phyloP scores from a whole-genome alignment of 1,139 yeast species.

The Tardiomyces digboiensis region DNA sequence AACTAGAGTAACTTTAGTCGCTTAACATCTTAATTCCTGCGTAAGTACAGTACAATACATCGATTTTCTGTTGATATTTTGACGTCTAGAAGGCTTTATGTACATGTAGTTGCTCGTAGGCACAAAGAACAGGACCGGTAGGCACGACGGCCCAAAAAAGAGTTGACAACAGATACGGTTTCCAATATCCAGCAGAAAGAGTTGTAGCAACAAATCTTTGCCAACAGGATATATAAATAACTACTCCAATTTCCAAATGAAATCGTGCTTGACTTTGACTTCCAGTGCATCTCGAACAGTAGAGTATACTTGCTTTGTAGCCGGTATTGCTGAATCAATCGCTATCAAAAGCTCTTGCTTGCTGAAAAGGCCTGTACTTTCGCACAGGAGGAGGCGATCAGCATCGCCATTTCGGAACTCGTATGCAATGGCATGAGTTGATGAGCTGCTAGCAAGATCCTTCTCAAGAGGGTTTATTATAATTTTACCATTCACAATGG shows the following conservation, averaged over 20 bases:
- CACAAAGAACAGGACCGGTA: too few species aligned
- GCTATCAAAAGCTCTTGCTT: conserved; percentile 42
- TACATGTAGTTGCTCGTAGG: too few species aligned
- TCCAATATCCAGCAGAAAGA: too few species aligned
- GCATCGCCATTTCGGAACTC: conserved; percentile 44
- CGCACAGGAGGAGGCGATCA: conserved; percentile 50
- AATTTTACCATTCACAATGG: conserved; percentile 31
- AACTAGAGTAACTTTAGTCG: conserved; percentile 20
- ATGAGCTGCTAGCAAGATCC: conserved; percentile 19
- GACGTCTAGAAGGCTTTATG: too few species aligned
- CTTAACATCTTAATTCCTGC: too few species aligned
- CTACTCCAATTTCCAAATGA: conserved; percentile 39
- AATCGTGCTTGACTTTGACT: conserved; percentile 42
- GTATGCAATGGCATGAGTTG: conserved; percentile 62
- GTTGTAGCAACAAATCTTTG: too few species aligned
- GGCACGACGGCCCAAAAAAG: too few species aligned
- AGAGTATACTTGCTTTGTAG: conserved; percentile 27
- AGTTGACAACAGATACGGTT: too few species aligned
- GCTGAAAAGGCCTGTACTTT: conserved; percentile 62
- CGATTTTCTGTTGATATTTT: too few species aligned
- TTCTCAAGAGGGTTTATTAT: conserved; percentile 36
- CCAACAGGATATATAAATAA: conserved; percentile 4
- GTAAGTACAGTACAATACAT: too few species aligned
- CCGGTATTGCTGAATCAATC: conserved; percentile 28
- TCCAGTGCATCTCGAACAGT: conserved; percentile 39